Percentiles rank a stretch among this genome's conserved stretches.
Evolutionary conservation across 371 early-diverging fungal genomes (phyloP).

Genomic region (Apophysomyces trapeziformis): DNA sequence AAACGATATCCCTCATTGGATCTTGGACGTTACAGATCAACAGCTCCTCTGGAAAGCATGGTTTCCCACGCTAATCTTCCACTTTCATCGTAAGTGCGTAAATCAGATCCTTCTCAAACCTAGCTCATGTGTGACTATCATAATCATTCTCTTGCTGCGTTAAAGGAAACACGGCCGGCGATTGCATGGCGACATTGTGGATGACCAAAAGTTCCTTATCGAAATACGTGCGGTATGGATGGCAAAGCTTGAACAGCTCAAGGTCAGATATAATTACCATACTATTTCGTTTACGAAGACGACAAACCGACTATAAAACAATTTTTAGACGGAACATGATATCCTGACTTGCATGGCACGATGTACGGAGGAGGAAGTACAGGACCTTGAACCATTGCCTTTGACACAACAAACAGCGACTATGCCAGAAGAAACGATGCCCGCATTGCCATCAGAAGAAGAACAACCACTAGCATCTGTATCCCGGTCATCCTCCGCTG

Average conservation of each 20-base stretch:
- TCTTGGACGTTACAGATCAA: not conserved
- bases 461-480: not conserved
- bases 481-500: not conserved
- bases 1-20: not conserved
- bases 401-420: not conserved
- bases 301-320: not conserved
- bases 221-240: slow-evolving; percentile 9
- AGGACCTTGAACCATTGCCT: not conserved
- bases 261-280: not conserved
- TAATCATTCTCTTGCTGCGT: too few relatives aligned
- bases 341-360: not conserved
- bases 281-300: too few relatives aligned
- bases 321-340: slow-evolving; percentile 3
- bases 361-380: not conserved
- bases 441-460: not conserved
- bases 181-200: slow-evolving; percentile 9
- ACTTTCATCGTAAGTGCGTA: not conserved
- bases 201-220: slow-evolving; percentile 14
- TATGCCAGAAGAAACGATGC: not conserved
- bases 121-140: not conserved
- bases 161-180: slow-evolving; percentile 4
- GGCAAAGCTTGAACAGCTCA: slow-evolving; percentile 13
- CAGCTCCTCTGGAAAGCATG: not conserved
- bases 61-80: not conserved
- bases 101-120: not conserved